These are phyloP conservation scores for Chiua sp. DNA, from an alignment of 1,284 basidiomycete species.

Conservation along the genomic window DNA sequence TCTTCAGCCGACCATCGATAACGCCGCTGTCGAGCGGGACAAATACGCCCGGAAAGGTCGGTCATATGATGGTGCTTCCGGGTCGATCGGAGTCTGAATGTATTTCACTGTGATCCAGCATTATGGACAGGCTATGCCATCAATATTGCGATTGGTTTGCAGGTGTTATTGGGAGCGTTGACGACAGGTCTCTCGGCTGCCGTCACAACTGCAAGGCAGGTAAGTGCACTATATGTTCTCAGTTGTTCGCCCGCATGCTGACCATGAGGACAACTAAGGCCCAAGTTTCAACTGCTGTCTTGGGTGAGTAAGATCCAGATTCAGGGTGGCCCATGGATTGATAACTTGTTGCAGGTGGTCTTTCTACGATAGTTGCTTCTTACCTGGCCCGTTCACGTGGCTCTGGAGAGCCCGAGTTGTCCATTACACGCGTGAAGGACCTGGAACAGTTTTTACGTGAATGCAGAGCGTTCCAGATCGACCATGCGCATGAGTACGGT, in stretches of 20 bases:
- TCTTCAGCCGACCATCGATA: conserved; percentile 47
- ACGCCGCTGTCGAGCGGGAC: conserved; percentile 44
- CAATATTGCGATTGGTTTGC: conserved; percentile 60
- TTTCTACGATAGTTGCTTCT: conserved; percentile 68
- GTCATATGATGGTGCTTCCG: neutral
- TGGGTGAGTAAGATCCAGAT: conserved; percentile 23
- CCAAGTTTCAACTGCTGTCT: conserved; percentile 28
- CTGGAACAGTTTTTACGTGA: conserved; percentile 70
- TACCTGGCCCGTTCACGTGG: conserved; percentile 72
- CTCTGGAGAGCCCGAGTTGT: conserved; percentile 68
- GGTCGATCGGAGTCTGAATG: conserved; percentile 8
- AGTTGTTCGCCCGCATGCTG: neutral
- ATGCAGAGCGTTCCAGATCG: conserved; percentile 58
- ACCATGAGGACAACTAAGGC: conserved; percentile 16
- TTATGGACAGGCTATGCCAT: conserved; percentile 52
- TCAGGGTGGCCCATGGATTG: neutral
- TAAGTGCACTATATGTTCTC: conserved; percentile 19
- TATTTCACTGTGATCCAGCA: conserved; percentile 39
- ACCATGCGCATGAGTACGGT: conserved; percentile 51
- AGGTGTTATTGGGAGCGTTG: conserved; percentile 67
- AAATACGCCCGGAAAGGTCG: conserved; percentile 47
- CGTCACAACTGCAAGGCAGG: conserved; percentile 42
- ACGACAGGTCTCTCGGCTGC: conserved; percentile 69
- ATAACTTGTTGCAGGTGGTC: conserved; percentile 49
- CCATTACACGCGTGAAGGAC: conserved; percentile 56